A percentile compares a stretch with the other conserved stretches of the same genome.
These are phyloP conservation scores for Aegilops bicornis DNA, from an alignment of 176 grass and related monocot genomes.

Conservation along the genomic window DNA sequence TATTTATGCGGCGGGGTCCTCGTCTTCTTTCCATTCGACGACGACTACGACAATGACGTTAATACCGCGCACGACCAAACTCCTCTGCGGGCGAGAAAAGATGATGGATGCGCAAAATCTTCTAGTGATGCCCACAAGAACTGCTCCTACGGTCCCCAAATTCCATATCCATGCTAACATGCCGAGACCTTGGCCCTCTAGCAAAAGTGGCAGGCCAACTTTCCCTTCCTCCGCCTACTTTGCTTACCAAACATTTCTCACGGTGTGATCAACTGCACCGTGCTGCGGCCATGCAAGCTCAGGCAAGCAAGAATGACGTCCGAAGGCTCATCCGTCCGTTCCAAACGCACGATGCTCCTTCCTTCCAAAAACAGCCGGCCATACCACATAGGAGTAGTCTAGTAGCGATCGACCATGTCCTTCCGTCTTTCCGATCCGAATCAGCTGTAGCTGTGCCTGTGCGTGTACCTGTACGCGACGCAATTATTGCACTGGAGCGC, in stretches of 20 bases:
- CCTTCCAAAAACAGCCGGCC: no score
- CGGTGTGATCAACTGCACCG: not conserved
- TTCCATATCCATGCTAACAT: constrained; percentile 2
- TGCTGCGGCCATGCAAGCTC: no score
- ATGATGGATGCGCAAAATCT: not conserved
- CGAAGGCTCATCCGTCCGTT: not conserved
- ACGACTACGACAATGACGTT: not conserved
- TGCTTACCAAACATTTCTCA: not conserved
- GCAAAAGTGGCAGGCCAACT: not conserved
- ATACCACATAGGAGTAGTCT: no score
- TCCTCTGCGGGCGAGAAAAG: not conserved
- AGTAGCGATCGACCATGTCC: not conserved
- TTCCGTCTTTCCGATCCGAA: not conserved
- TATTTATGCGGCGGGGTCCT: not conserved
- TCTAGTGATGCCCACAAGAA: not conserved
- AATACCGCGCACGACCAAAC: not conserved
- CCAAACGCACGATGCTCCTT: not conserved
- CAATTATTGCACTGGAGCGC: not conserved
- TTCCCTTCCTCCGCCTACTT: not conserved
- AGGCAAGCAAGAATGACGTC: not conserved
- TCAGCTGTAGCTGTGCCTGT: no score
- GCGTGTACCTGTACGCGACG: not conserved
- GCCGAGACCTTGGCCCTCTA: not conserved
- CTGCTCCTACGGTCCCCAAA: not conserved
- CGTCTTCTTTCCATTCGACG: not conserved